Percentiles rank a stretch among this genome's conserved stretches.
Conservation (phyloP, 2,329 filamentous ascomycete species). For the Nigrograna mackinnonii region DNA sequence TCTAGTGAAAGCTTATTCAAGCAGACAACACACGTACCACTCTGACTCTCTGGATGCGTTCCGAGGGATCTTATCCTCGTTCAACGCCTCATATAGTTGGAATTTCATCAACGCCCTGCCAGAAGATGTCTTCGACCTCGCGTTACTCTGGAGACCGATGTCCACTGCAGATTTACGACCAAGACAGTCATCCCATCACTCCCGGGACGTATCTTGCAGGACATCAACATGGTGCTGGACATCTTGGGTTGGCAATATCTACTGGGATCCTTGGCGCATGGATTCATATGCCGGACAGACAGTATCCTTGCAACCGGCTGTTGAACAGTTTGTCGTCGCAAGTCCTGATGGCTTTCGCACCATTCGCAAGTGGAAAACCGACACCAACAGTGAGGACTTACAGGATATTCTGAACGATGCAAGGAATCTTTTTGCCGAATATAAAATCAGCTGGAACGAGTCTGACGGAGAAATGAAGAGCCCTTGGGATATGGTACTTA, state of each 20-base stretch:
- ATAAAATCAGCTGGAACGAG: neutral
- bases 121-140: neutral
- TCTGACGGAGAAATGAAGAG: neutral
- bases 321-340: neutral
- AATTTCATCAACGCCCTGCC: neutral
- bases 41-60: neutral
- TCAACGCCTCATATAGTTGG: neutral
- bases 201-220: neutral
- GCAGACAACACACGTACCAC: neutral
- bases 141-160: neutral
- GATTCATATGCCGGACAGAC: neutral
- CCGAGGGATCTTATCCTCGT: neutral
- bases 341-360: neutral
- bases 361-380: neutral
- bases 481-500: neutral
- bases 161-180: neutral
- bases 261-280: neutral
- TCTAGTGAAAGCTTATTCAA: neutral
- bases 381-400: neutral
- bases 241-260: conserved; percentile 1
- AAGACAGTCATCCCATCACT: neutral
- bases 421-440: neutral
- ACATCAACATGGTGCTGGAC: neutral
- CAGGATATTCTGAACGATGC: neutral
- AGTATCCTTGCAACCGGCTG: neutral